Base-by-base conservation (phyloP, 129 eudicot species). In the Chrysanthemum seticuspe region DNA sequence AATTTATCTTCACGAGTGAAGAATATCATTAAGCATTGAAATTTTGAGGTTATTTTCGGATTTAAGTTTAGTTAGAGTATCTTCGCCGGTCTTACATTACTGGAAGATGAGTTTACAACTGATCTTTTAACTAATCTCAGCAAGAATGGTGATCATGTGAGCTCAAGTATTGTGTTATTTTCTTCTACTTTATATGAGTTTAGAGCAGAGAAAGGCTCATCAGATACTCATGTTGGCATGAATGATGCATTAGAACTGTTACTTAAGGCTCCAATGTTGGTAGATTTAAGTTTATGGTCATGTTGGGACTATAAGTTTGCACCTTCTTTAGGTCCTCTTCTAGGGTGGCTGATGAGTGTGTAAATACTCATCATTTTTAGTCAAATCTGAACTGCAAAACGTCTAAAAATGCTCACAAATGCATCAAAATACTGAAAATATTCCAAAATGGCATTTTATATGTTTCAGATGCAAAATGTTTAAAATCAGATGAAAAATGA, bases 281-380 rank as follows among this genome's bases (percentile, higher is more conserved):
- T 80, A 51, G 97, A 93, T 82, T 66, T 93, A 60, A 79, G 76
- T 34, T 55, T 79, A 25, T 93, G 97, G 97, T 85, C 84, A 1
- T 88, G 85, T 57, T 93, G 98, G 98, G 96, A 91, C 56, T 74
- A 74, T 62, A 56, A 84, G 27, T 93, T 73, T 84, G 89, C 87
- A 78, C 98, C 98, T 15, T 84, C 91, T 45, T 89, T 93, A 61
- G 98, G 98, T 64, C 21, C 88, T 50, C 87, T 93, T 79, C 72
- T 88, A 70, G 84, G 71, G 23, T 93, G 97, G 97, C 74, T 93
- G 76, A 49, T 93, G 79, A 85, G n/a, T n/a, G n/a, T n/a, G n/a
- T n/a, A n/a, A n/a, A n/a, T n/a, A n/a, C n/a, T n/a, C n/a, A n/a
- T n/a, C n/a, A n/a, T n/a, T n/a, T n/a, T n/a, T n/a, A n/a, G n/a